Base-by-base conservation (phyloP, 192 early-diverging fungal genomes). In the Jimgerdemannia flammicorona region DNA sequence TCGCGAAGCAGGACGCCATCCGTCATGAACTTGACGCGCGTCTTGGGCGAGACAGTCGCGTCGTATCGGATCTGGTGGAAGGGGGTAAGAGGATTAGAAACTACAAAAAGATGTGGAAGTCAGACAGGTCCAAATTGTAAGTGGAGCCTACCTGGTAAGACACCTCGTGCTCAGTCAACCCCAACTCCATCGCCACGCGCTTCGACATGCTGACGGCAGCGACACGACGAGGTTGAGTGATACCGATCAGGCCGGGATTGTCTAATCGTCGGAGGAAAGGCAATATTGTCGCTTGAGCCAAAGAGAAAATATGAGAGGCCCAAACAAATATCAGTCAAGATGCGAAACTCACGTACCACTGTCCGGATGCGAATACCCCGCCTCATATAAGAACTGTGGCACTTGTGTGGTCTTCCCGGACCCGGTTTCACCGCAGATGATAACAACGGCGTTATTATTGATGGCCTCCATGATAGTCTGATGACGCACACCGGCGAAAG, bases 21-120 rank as follows among this genome's bases (percentile, higher is more conserved):
- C 4, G 98, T 99, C 97, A 99, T 98, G 74, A 99, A 99, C 85
- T 99, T 98, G 74, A 99, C 94, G 18, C 94, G 86, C 4, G 97
- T 98, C 8, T 88, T 82, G 3, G 83, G 68, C 0, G 89, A 90
- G 2, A 90, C 90, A 1, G 90, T 94, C 4, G 91, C 89, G 78
- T 99, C 98, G 73, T 97, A 99, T 64, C 98, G 92, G 66, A 99
- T 93, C 84, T 93, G 82, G 6, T 14, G 49, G 14, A 14, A 59
- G 49, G 6, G 14, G 49, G 49, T 59, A 14, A 59, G 49, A 0
- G 49, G 49, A 14, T 14, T 59, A 14, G 6, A 14, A 59, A 14
- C 6, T 59, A 59, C 8, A 59, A 6, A n/a, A 59, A 14, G 49
- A 59, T 14, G 49, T 6, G 6, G 49, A 59, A 10, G 49, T 2